A percentile compares a stretch with the other conserved stretches of the same genome.
phyloP scores from a whole-genome alignment of 2,329 filamentous ascomycete species.

The Alternaria atra region DNA sequence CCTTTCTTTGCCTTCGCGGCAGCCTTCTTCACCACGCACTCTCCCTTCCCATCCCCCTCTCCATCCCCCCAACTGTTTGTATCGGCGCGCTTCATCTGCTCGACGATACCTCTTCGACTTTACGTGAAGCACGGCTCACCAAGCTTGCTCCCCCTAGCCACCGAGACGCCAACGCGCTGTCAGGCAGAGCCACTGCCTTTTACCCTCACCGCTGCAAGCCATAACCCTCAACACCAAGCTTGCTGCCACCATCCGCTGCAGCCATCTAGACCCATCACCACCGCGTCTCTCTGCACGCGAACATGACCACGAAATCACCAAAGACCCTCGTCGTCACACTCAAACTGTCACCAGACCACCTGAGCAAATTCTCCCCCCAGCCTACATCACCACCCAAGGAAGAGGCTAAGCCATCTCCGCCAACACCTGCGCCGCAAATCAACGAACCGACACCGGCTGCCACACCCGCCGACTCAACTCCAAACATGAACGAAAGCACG shows the following conservation, averaged over 20 bases:
- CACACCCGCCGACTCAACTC: conserved; percentile 55
- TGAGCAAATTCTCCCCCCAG: conserved; percentile 43
- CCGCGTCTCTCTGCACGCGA: conserved; percentile 33
- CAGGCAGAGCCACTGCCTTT: conserved; percentile 18
- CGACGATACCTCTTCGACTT: conserved; percentile 13
- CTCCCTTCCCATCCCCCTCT: conserved; percentile 8
- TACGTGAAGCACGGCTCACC: conserved; percentile 8
- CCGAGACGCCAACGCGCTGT: conserved; percentile 18
- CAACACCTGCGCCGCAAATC: conserved; percentile 47
- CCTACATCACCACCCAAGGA: conserved; percentile 34
- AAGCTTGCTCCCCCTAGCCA: conserved; percentile 5
- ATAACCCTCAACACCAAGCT: conserved; percentile 12
- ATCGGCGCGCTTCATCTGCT: conserved; percentile 10
- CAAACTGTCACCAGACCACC: conserved; percentile 41
- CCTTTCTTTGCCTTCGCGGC: conserved; percentile 19
- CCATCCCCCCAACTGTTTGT: conserved; percentile 7
- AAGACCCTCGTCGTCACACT: conserved; percentile 48
- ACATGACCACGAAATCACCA: conserved; percentile 46
- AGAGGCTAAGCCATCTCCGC: conserved; percentile 51
- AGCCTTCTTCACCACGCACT: conserved; percentile 10
- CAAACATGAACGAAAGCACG: conserved; percentile 45
- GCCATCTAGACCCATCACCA: conserved; percentile 32
- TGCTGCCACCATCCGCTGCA: conserved; percentile 23
- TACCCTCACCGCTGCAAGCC: conserved; percentile 15
- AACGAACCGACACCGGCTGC: conserved; percentile 49